Base-by-base conservation (phyloP, 2,329 filamentous ascomycete genomes). In the Aureobasidium melanogenum region DNA sequence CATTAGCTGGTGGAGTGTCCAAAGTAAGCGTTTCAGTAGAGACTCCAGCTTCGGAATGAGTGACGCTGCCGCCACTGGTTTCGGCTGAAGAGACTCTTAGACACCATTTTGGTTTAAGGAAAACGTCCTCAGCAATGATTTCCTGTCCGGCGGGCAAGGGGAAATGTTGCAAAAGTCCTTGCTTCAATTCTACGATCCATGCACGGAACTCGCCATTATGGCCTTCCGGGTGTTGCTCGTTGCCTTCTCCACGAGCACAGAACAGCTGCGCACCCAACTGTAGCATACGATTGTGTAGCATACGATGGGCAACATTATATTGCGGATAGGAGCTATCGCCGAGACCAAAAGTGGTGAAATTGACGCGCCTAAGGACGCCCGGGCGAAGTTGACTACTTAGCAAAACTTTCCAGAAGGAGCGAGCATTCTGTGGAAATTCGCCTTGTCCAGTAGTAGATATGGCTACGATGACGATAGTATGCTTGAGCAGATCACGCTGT, bases 271-370 rank as follows among this genome's bases (percentile, higher is more conserved):
- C 94, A 1, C 93, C 93, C 0, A 99, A 82, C 71, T 96, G 91
- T 39, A 87, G 73, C 36, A 99, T 78, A 17, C 94, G 85, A 67
- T 91, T 93, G 68, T 91, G 85, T 48, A 99, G 79, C 74, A 97
- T 96, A 54, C 91, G 84, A 48, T 89, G 88, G 19, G 93, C 91
- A 84, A 90, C 96, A 76, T 99, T 99, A 66, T 78, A 94, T 87
- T 95, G 93, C 61, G 88, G 82, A 79, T 99, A 99, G 1, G 92
- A 96, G 69, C 89, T 96, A 74, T 99, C 94, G 0, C 94, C 94
- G 0, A 97, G 81, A 0, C 94, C 94, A 78, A 97, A 96, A 0
- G 87, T 88, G 3, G 89, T 87, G 74, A 96, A 97, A 1, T 78
- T 81, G 64, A 96, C 77, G 36, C 82, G 80, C 39, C 78, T 71